A percentile compares a stretch with the other conserved stretches of the same genome.
Evolutionary conservation across 495 filamentous ascomycete genomes (phyloP).

Genomic region (Letharia lupina): DNA sequence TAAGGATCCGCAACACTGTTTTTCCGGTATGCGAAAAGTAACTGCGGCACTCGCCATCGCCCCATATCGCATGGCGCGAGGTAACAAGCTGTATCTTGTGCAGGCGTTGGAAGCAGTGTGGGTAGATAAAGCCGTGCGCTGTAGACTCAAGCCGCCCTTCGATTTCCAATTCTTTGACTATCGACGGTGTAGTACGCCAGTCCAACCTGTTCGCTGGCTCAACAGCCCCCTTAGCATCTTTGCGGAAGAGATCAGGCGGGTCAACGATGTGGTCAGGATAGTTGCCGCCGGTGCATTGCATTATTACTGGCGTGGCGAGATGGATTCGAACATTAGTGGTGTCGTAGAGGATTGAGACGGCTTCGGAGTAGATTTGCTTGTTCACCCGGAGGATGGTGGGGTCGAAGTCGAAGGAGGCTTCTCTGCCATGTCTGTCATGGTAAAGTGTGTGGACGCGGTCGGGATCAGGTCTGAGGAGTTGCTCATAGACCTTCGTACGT

Average conservation of each 20-base stretch:
- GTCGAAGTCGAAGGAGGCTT: slow-evolving; percentile 16
- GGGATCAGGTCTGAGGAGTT: slow-evolving; percentile 20
- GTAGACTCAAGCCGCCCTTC: background rate
- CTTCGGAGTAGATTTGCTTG: slow-evolving; percentile 40
- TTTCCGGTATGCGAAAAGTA: slow-evolving; percentile 3
- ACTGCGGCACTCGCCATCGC: background rate
- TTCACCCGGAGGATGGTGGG: slow-evolving; percentile 39
- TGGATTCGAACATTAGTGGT: slow-evolving; percentile 32
- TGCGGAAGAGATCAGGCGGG: slow-evolving; percentile 2
- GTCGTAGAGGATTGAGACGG: slow-evolving; percentile 38
- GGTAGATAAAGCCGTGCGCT: background rate
- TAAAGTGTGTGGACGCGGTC: slow-evolving; percentile 4
- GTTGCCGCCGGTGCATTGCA: background rate
- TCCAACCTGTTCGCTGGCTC: background rate
- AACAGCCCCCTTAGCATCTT: background rate
- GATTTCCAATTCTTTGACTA: background rate
- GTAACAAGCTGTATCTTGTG: background rate
- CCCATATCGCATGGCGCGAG: background rate
- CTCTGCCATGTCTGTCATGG: slow-evolving; percentile 8
- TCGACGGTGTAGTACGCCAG: background rate
- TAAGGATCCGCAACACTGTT: background rate
- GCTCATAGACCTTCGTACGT: slow-evolving; percentile 23
- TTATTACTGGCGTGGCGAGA: background rate
- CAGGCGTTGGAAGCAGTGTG: slow-evolving; percentile 8
- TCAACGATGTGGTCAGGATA: background rate